Evolutionary conservation across 2,329 filamentous ascomycete genomes (phyloP), one percentile per base, ranked within the genome.

Genomic region (Ophiostoma perfectum): DNA sequence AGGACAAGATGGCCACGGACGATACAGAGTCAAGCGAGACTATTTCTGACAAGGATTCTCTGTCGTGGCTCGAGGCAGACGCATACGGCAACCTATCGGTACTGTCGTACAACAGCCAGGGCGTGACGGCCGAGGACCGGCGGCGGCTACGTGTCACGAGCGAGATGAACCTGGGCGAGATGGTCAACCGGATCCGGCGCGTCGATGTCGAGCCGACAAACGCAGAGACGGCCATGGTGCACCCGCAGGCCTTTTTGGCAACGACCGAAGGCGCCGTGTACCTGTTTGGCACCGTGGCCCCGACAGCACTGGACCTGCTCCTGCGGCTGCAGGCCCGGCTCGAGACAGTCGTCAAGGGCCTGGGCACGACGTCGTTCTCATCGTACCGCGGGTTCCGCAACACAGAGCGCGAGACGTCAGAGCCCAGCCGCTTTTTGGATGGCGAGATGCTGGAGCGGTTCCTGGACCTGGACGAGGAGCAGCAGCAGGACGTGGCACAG

Each of bases 181-280:
- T 95, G 85, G 92, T 98, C 68, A 99, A 99, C 75, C 86, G 88
- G 44, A 96, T 98, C 68, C 86, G 89, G 36, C 86, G 86, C 41
- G 86, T 98, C 18, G 83, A 89, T 67, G 86, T 96, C 9, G 83
- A 86, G 41, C 52, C 65, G 12, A 81, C 87, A 3, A 83, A 83
- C 18, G 80, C 86, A n/a, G 52, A 38, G 45, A 88, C 83, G 72
- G 87, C 91, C 8, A 81, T 89, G 39, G 87, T 97, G 7, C 81
- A 89, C 7, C 94, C 95, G 0, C 88, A 86, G 74, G 95, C 95
- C 27, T 97, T 98, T 76, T 79, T 98, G 66, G 93, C 86, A 69
- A 98, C 95, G 67, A 93, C 93, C 64, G 94, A 98, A 77, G 95
- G 95, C 39, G 90, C 90, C 0, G 89, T 99, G 65, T 97, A 97